Percentiles rank a stretch among this genome's conserved stretches.
Evolutionary conservation across 73 alveolate species (phyloP).

Genomic region (Loxodes magnus): DNA sequence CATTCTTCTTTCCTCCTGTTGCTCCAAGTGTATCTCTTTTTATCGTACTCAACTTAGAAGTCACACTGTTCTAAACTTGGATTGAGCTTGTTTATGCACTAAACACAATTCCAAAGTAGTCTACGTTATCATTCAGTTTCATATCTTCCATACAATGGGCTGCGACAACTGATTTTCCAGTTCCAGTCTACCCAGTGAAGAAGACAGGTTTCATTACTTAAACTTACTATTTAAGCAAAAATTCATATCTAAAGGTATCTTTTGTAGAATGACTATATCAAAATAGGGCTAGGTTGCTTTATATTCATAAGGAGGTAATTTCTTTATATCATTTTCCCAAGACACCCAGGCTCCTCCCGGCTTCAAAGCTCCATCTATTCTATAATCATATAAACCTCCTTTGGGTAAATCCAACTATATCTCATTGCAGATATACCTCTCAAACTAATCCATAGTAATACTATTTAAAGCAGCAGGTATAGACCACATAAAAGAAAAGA

Average conservation of each 20-base stretch:
- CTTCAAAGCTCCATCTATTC: background rate
- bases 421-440: background rate
- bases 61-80: slow-evolving; percentile 78
- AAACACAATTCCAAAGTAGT: slow-evolving; percentile 68
- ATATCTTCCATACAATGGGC: slow-evolving; percentile 15
- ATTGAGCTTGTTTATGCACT: slow-evolving; percentile 95
- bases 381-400: background rate
- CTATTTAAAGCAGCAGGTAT: background rate
- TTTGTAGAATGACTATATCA: slow-evolving; percentile 81
- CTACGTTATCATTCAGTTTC: slow-evolving; percentile 41
- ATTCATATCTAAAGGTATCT: slow-evolving; percentile 88
- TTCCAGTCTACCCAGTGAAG: slow-evolving; percentile 94
- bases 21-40: slow-evolving; percentile 30
- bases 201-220: slow-evolving; percentile 45
- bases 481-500: slow-evolving; percentile 1
- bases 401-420: background rate
- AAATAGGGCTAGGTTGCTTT: slow-evolving; percentile 21
- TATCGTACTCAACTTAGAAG: slow-evolving; percentile 25
- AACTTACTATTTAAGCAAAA: slow-evolving; percentile 9
- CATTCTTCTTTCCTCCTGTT: slow-evolving; percentile 8
- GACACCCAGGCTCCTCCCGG: slow-evolving; percentile 2
- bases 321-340: slow-evolving; percentile 31
- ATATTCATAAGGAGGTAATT: slow-evolving; percentile 16
- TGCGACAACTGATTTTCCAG: slow-evolving; percentile 82
- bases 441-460: background rate